Evolutionary conservation across 139 green algal genomes (phyloP), one percentile per base, ranked within the genome.

Genomic region (Edaphochlamys debaryana): DNA sequence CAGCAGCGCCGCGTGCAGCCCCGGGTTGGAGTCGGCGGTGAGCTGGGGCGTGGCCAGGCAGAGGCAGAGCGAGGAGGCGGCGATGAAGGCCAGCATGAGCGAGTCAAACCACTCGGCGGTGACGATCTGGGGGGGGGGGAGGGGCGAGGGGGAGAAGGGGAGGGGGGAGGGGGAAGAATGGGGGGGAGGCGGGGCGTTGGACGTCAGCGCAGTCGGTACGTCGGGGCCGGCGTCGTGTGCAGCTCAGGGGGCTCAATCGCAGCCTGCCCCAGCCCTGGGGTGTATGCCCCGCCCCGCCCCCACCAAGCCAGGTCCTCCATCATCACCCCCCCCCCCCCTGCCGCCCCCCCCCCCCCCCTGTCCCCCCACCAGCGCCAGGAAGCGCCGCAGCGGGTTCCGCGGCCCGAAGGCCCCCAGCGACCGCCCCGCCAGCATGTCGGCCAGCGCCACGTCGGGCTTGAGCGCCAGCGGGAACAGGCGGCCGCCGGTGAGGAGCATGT

Each of bases 11-110:
- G 70, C 20, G 29, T 88, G 82, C n/a, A 92, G 32, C n/a, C n/a
- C n/a, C n/a, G n/a, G n/a, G 34, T 79, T 86, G 23, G 86, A 37
- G 22, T 64, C 64, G 40, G 89, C 77, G 32, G 91, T 22, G 20
- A 58, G 67, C 52, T 29, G 64, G 30, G 88, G 89, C 20, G 80
- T 86, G 62, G 95, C 88, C 36, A 94, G 54, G 3, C 89, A 89
- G 38, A 96, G 83, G 7, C 78, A 50, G 25, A 95, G 82, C 36
- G 85, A 92, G 69, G 81, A 92, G 8, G 80, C 19, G 27, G 92
- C 34, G 70, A 95, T 94, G 27, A 95, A 60, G n/a, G 88, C 20
- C 30, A 94, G 90, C 41, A 95, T 88, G 37, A 71, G 40, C 42
- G 83, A 84, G 84, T 94, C 91, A 70, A 94, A 95, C 32, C 80